Evolutionary conservation across 2,329 filamentous ascomycete species (phyloP), one percentile per base, ranked within the genome.

Genomic region (Orbilia ellipsospora): DNA sequence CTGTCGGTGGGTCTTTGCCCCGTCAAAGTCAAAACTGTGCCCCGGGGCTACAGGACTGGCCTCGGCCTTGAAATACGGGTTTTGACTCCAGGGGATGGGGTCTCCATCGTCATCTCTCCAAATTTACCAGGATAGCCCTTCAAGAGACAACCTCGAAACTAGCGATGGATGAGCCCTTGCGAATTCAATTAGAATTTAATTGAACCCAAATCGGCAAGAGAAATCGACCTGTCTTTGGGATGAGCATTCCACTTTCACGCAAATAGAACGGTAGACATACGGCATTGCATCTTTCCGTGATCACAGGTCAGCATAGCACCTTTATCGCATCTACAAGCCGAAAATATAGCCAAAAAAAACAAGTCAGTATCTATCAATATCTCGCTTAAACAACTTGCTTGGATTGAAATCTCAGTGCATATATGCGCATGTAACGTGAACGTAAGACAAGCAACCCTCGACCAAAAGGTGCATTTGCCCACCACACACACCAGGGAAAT

Each of bases 401-500:
- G 42, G 42, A 36, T 44, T 23, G 23, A 61, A 54, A 65, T 66
- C 62, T 66, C 36, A 45, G 51, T 66, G 51, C 40, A 57, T 57
- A 51, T n/a, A 50, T 40, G 26, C 42, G 61, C 62, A 73, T 73
- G 69, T 73, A 73, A 73, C 69, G 50, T 73, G 61, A 73, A 66
- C 61, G 59, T 67, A 59, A 73, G 62, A 67, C 69, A 66, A 56
- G 57, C 55, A 59, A 60, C 50, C 52, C 31, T 40, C 31, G 6
- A 3, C 26, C 20, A 44, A 55, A 52, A 42, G 28, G 16, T 63
- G 63, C 63, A 60, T 69, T 69, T 52, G 62, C 51, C 62, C 57
- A 51, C 65, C 7, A 61, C 44, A 18, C 13, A 48, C 44, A 36
- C 28, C 31, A 36, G 3, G 31, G 8, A 7, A 36, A 36, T 36